A percentile compares a stretch with the other conserved stretches of the same genome.
Conservation (phyloP, 495 filamentous ascomycete species). For the Neurospora cerealis region DNA sequence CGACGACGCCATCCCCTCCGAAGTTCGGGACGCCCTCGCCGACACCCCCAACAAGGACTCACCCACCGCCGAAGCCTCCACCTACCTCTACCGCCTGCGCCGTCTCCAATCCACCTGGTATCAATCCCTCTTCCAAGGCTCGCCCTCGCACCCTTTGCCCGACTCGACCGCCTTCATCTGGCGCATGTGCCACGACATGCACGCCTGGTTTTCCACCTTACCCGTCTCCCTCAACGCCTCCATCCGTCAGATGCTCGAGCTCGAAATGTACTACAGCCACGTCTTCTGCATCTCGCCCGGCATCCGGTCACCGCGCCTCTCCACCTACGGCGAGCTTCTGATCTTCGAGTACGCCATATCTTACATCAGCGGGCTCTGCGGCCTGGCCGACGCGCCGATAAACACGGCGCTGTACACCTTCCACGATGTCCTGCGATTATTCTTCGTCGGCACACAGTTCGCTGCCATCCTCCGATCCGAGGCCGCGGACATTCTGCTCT, state of each 20-base stretch:
- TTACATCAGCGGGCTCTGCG: conserved; percentile 53
- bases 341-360: conserved; percentile 75
- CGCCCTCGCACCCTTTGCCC: conserved; percentile 47
- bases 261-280: conserved; percentile 77
- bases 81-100: conserved; percentile 66
- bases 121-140: conserved; percentile 66
- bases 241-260: conserved; percentile 60
- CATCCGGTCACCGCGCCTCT: conserved; percentile 50
- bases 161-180: conserved; percentile 50
- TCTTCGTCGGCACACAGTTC: conserved; percentile 62
- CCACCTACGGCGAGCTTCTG: conserved; percentile 57
- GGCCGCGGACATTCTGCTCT: conserved; percentile 39
- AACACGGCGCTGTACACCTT: conserved; percentile 56
- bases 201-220: conserved; percentile 54
- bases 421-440: conserved; percentile 61
- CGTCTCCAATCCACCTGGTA: conserved; percentile 74
- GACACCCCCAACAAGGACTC: conserved; percentile 26
- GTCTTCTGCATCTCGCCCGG: conserved; percentile 75
- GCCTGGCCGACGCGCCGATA: conserved; percentile 38
- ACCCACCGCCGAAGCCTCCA: conserved; percentile 36
- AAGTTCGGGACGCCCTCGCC: conserved; percentile 49
- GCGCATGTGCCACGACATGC: conserved; percentile 53
- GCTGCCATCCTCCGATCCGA: conserved; percentile 50
- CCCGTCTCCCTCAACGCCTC: conserved; percentile 46
- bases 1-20: conserved; percentile 55